Percentiles rank a stretch among this genome's conserved stretches.
Evolutionary conservation across 1,284 basidiomycete species (phyloP).

Genomic region (Cerioporus squamosus): DNA sequence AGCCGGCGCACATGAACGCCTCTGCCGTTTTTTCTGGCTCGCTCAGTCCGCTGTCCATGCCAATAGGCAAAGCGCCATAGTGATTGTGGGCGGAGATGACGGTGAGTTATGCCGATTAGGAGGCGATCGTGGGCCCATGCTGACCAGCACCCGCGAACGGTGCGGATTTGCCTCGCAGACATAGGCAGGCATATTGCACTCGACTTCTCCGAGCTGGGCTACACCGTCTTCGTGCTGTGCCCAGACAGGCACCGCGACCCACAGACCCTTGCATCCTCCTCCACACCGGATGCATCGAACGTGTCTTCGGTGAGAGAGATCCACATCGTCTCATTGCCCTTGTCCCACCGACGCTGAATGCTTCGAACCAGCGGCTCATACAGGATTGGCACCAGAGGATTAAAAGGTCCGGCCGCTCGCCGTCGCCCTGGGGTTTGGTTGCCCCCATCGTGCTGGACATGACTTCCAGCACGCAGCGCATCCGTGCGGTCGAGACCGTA

Average conservation of each 20-base stretch:
- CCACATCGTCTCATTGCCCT: slow-evolving; percentile 1
- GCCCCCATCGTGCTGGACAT: slow-evolving; percentile 38
- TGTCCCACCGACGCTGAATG: slow-evolving; percentile 2
- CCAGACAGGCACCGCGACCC: slow-evolving; percentile 23
- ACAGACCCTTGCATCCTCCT: slow-evolving; percentile 2
- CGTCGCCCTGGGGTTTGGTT: slow-evolving; percentile 35
- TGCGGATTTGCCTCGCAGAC: slow-evolving; percentile 23
- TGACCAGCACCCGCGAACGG: slow-evolving; percentile 1
- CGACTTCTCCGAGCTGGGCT: slow-evolving; percentile 38
- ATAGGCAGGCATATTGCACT: slow-evolving; percentile 35
- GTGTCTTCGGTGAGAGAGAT: slow-evolving; percentile 33
- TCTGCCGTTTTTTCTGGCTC: slow-evolving; percentile 22
- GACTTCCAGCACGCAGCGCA: slow-evolving; percentile 32
- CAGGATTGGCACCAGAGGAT: slow-evolving; percentile 41
- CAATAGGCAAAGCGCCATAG: slow-evolving; percentile 32
- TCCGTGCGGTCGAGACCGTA: slow-evolving; percentile 37
- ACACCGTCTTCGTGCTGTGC: slow-evolving; percentile 39
- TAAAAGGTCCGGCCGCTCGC: slow-evolving; percentile 30
- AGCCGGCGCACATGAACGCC: slow-evolving; percentile 22
- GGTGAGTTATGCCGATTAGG: slow-evolving; percentile 29
- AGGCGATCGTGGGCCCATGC: slow-evolving; percentile 7
- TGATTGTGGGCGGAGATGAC: slow-evolving; percentile 35
- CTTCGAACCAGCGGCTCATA: slow-evolving; percentile 30
- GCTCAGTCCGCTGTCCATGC: slow-evolving; percentile 28
- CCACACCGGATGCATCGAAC: slow-evolving; percentile 19